Evolutionary conservation across 139 green algal genomes (phyloP).

Genomic region (Bryopsis sp.): DNA sequence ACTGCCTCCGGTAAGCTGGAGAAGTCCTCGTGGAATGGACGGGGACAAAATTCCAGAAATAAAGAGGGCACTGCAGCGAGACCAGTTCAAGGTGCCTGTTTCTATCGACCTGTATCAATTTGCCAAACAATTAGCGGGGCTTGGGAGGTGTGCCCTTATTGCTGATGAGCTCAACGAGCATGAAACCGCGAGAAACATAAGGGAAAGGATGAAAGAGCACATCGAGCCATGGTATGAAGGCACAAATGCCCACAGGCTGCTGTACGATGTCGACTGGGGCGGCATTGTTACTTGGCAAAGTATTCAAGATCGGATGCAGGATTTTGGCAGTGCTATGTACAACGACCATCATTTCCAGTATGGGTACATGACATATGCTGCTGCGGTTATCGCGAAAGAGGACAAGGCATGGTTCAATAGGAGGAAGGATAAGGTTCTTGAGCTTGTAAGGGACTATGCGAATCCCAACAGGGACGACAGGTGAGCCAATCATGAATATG

Average conservation of each 20-base stretch:
- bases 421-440: background rate
- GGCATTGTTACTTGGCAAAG: constrained; percentile 9
- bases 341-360: constrained; percentile 46
- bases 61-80: background rate
- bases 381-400: constrained; percentile 22
- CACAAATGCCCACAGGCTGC: background rate
- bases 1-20: background rate
- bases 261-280: constrained; percentile 23
- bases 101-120: constrained; percentile 24
- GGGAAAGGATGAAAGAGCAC: background rate
- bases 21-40: background rate
- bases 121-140: constrained; percentile 23
- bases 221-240: background rate
- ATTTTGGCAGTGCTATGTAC: constrained; percentile 31
- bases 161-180: constrained; percentile 21
- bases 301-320: background rate
- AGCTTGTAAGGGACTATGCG: constrained; percentile 27
- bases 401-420: constrained; percentile 21
- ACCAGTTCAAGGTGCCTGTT: background rate
- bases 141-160: constrained; percentile 24
- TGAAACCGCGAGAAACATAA: constrained; percentile 5
- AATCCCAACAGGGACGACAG: constrained; percentile 22
- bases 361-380: constrained; percentile 37
- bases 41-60: constrained; percentile 4
- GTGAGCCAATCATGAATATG: no score